Conservation (phyloP, 1,284 basidiomycete species). For the Malassezia vespertilionis region DNA sequence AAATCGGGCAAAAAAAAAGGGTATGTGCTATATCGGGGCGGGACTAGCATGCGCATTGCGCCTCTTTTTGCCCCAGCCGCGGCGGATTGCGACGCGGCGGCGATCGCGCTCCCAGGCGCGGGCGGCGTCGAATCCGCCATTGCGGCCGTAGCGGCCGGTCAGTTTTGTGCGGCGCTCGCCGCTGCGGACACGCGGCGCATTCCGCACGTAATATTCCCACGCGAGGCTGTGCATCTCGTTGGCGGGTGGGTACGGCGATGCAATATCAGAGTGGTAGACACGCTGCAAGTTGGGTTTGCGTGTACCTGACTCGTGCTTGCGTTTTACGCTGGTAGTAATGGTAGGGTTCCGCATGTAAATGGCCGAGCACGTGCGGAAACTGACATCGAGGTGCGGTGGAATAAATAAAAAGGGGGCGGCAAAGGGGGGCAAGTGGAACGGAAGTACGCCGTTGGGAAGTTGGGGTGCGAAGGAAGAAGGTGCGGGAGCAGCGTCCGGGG, state of each 20-base stretch:
- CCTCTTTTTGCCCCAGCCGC: constrained; percentile 31
- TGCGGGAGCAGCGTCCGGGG: neutral
- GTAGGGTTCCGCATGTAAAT: constrained; percentile 93
- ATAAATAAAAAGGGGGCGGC: constrained; percentile 87
- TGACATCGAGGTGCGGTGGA: constrained; percentile 85
- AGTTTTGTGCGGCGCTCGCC: constrained; percentile 33
- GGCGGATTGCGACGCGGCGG: constrained; percentile 25
- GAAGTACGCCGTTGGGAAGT: constrained; percentile 35
- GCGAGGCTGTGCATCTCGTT: constrained; percentile 42
- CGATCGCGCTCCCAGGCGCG: constrained; percentile 31
- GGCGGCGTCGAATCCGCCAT: constrained; percentile 28
- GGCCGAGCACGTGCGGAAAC: constrained; percentile 79
- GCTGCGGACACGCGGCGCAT: constrained; percentile 37
- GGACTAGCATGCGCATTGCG: constrained; percentile 1
- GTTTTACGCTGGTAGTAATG: constrained; percentile 57
- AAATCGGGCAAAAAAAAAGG: neutral
- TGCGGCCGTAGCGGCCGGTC: constrained; percentile 27
- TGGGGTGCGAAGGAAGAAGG: neutral
- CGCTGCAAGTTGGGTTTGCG: constrained; percentile 18
- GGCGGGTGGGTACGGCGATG: constrained; percentile 39
- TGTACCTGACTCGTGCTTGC: constrained; percentile 51
- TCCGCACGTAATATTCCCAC: constrained; percentile 43
- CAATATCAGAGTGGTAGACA: constrained; percentile 34
- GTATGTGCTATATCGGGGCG: constrained; percentile 6
- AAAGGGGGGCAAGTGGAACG: constrained; percentile 72